A percentile compares a stretch with the other conserved stretches of the same genome.
phyloP scores from a whole-genome alignment of 441 rosid genomes.

The Raphanus hybrid region DNA sequence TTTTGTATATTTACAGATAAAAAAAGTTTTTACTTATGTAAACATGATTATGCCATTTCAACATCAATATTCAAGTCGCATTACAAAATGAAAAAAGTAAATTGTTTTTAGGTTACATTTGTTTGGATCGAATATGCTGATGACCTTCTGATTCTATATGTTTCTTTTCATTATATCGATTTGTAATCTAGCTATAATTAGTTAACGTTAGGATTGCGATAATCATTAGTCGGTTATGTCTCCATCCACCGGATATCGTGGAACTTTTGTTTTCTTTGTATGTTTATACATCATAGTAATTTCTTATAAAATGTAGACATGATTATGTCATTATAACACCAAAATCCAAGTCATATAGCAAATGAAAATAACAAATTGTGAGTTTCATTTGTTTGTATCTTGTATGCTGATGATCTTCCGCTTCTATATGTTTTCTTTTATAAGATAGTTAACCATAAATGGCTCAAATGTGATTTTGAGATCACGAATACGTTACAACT shows the following conservation, averaged over 20 bases:
- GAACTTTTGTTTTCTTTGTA: no score
- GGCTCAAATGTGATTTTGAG: constrained; percentile 22
- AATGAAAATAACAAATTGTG: not conserved
- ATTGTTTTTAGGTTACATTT: not conserved
- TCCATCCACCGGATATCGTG: no score
- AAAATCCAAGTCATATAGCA: constrained; percentile 5
- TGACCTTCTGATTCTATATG: not conserved
- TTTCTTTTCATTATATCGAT: not conserved
- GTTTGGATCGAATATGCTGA: not conserved
- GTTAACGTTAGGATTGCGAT: no score
- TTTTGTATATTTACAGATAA: no score
- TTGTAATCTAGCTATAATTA: no score
- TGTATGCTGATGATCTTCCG: constrained; percentile 6
- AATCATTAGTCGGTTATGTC: no score
- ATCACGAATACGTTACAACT: constrained; percentile 26
- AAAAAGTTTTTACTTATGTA: no score
- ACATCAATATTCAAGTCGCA: no score
- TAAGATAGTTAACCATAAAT: constrained; percentile 19
- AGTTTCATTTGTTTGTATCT: constrained; percentile 16
- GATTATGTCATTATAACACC: not conserved
- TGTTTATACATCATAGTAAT: no score
- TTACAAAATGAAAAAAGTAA: not conserved
- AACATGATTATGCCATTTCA: no score
- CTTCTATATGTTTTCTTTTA: constrained; percentile 9
- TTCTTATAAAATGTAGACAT: no score